These are phyloP conservation scores for Stachybotrys chlorohalonatus DNA, from an alignment of 2,329 filamentous ascomycete species.

Conservation along the genomic window DNA sequence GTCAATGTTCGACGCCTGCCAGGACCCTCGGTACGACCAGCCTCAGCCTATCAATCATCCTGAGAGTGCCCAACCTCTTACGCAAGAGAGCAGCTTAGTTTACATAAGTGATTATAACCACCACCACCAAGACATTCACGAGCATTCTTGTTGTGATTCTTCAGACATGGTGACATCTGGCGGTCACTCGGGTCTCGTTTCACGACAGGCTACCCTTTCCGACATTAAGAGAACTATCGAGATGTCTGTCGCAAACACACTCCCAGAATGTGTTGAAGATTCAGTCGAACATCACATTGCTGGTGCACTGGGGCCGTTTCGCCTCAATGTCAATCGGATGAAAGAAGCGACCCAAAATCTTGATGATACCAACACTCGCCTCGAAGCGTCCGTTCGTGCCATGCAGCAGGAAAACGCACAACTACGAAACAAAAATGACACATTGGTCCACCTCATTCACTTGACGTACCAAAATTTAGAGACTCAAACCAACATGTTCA, in stretches of 20 bases:
- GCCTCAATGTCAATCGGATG: constrained; percentile 13
- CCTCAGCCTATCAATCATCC: too few species aligned
- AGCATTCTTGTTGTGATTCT: not conserved
- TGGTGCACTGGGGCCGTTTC: constrained; percentile 19
- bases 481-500: constrained; percentile 8
- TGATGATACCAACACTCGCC: not conserved
- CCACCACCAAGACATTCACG: too few species aligned
- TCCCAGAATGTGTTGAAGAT: constrained; percentile 11
- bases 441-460: constrained; percentile 16
- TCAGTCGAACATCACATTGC: constrained; percentile 21
- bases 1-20: too few species aligned
- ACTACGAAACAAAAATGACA: constrained; percentile 10
- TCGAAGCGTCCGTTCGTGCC: constrained; percentile 2
- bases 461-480: constrained; percentile 11
- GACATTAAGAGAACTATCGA: not conserved
- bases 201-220: not conserved
- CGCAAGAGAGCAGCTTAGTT: too few species aligned
- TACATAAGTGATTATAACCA: too few species aligned
- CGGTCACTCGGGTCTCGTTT: not conserved
- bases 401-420: constrained; percentile 9
- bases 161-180: not conserved
- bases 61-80: too few species aligned
- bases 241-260: not conserved
- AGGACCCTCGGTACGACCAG: too few species aligned
- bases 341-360: constrained; percentile 2